Percentiles rank a stretch among this genome's conserved stretches.
Conservation (phyloP, 2,329 filamentous ascomycete species). For the Penicillium sp. region DNA sequence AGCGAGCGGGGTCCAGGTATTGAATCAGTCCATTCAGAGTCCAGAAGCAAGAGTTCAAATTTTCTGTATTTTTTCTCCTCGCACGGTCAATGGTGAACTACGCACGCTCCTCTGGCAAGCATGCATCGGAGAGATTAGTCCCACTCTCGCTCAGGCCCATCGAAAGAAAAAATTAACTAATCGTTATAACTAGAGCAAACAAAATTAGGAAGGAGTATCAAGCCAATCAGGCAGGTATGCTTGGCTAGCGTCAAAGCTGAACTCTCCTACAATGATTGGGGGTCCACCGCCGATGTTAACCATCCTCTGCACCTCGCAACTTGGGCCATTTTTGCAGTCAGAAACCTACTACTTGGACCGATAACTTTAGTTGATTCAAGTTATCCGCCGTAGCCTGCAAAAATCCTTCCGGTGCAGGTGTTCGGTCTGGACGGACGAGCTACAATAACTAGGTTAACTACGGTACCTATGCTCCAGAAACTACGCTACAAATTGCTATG, state of each 20-base stretch:
- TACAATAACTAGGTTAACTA: not conserved
- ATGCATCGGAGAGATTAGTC: not conserved
- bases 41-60: not conserved
- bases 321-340: not conserved
- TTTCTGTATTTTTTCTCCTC: not conserved
- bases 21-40: not conserved
- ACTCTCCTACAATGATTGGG: not conserved
- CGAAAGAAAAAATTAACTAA: not conserved
- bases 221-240: not conserved
- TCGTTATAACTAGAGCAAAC: not conserved
- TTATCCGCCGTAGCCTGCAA: not conserved
- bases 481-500: not conserved
- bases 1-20: not conserved
- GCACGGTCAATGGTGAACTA: not conserved
- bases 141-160: not conserved
- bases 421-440: not conserved
- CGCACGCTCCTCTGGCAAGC: not conserved
- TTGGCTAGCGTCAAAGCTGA: not conserved
- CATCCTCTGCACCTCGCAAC: not conserved
- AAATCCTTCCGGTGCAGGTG: not conserved
- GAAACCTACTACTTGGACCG: not conserved
- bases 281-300: not conserved
- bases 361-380: not conserved
- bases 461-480: not conserved
- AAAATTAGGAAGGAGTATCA: not conserved